A percentile compares a stretch with the other conserved stretches of the same genome.
Evolutionary conservation across 805 yeast species (phyloP).

Genomic region (Candida tibetensis): DNA sequence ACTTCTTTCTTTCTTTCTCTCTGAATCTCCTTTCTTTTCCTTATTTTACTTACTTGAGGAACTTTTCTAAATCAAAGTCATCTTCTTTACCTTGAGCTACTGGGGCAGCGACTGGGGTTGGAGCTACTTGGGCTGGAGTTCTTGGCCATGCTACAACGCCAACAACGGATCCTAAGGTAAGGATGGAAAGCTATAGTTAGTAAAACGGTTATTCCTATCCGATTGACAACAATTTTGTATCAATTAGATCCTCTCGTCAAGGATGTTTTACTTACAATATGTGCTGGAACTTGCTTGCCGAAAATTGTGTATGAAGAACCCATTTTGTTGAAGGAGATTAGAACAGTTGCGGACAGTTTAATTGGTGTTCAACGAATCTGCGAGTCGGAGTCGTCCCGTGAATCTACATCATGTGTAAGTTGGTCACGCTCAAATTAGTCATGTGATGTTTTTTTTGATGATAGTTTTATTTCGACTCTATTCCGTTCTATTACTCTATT

Average conservation of each 20-base stretch:
- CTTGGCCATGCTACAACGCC: constrained; percentile 40
- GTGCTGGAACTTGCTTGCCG: constrained; percentile 46
- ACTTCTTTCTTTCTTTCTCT: not conserved
- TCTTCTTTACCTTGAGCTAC: constrained; percentile 30
- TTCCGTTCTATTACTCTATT: no score
- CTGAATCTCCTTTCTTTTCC: constrained; percentile 2
- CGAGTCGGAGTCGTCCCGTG: no score
- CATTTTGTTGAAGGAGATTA: no score
- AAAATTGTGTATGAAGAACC: constrained; percentile 42
- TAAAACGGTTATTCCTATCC: no score
- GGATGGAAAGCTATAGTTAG: constrained; percentile 35
- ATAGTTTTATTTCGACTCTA: no score
- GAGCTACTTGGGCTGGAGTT: constrained; percentile 20
- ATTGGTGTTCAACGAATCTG: not conserved
- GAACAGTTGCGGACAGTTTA: not conserved
- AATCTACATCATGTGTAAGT: no score
- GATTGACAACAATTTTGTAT: no score
- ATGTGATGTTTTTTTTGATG: no score
- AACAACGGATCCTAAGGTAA: constrained; percentile 39
- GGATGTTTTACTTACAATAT: constrained; percentile 37
- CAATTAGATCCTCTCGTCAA: no score
- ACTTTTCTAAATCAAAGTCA: constrained; percentile 43
- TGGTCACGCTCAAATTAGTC: no score
- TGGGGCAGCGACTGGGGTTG: constrained; percentile 19
- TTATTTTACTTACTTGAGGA: constrained; percentile 38